These are phyloP conservation scores for Thermochaetoides thermophila DNA, from an alignment of 495 filamentous ascomycete genomes.

Conservation along the genomic window DNA sequence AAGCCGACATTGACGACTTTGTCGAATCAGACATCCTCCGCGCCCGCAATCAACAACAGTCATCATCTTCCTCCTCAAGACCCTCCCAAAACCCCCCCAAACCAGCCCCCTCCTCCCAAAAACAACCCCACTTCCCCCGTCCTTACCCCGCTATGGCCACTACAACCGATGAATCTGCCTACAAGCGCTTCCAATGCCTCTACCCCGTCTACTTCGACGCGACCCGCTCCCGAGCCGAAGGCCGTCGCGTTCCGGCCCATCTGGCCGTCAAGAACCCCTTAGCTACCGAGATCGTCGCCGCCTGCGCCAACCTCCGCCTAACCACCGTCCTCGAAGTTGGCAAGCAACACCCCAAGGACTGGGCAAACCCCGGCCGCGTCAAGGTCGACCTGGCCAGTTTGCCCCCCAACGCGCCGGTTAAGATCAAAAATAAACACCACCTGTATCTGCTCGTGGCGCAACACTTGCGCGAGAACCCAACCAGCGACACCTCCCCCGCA, in stretches of 20 bases:
- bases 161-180: conserved; percentile 39
- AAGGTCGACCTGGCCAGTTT: conserved; percentile 42
- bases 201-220: conserved; percentile 93
- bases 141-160: conserved; percentile 19
- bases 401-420: background rate
- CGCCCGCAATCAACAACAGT: conserved; percentile 6
- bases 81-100: conserved; percentile 1
- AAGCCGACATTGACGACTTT: conserved; percentile 48
- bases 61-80: too few relatives aligned
- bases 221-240: conserved; percentile 55
- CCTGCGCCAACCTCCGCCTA: conserved; percentile 57
- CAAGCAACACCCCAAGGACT: conserved; percentile 90
- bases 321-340: conserved; percentile 74
- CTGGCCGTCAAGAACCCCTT: conserved; percentile 75
- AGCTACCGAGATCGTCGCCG: conserved; percentile 77
- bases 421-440: conserved; percentile 78
- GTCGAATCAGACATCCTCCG: conserved; percentile 32
- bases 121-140: conserved; percentile 9
- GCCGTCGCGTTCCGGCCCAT: conserved; percentile 56
- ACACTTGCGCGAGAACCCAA: conserved; percentile 63
- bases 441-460: conserved; percentile 62
- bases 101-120: conserved; percentile 10
- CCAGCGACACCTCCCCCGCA: conserved; percentile 47
- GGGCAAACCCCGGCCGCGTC: conserved; percentile 89
- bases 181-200: conserved; percentile 69